Evolutionary conservation across 139 green algal genomes (phyloP).

Genomic region (Chlamydomonas urium): DNA sequence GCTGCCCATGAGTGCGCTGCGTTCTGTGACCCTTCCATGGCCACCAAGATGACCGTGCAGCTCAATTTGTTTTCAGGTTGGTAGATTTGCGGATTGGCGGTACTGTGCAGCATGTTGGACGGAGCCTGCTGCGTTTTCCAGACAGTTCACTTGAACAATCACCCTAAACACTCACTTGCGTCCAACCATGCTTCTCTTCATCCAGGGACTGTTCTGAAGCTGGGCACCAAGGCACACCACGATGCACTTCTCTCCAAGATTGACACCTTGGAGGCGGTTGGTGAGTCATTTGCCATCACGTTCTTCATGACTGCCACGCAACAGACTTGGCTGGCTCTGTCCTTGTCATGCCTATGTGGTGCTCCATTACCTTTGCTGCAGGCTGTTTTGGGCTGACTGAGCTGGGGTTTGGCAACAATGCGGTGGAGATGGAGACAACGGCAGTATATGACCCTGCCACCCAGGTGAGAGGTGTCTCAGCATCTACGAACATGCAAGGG

Average conservation of each 20-base stretch:
- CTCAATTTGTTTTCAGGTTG: conserved; percentile 93
- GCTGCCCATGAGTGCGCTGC: conserved; percentile 79
- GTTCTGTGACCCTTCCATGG: conserved; percentile 71
- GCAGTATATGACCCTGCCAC: conserved; percentile 31
- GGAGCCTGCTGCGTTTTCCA: too few species aligned
- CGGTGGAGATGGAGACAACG: conserved; percentile 89
- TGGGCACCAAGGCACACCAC: conserved; percentile 75
- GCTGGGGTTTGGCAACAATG: conserved; percentile 91
- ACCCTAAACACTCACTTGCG: too few species aligned
- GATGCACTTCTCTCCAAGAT: conserved; percentile 66
- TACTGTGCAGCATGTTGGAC: neutral
- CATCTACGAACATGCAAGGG: too few species aligned
- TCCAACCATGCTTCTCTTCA: too few species aligned
- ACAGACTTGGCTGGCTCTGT: too few species aligned
- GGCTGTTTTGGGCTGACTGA: conserved; percentile 92
- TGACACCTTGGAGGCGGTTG: conserved; percentile 58
- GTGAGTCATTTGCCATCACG: too few species aligned
- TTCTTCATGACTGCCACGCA: too few species aligned
- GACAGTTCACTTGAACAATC: too few species aligned
- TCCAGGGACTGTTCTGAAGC: conserved; percentile 86
- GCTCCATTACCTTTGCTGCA: conserved; percentile 9
- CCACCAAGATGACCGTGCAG: conserved; percentile 78
- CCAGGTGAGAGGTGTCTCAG: neutral
- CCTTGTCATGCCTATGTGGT: too few species aligned
- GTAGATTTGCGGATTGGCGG: neutral